These are phyloP conservation scores for Kokia cookei DNA, from an alignment of 441 rosid genomes.

Conservation along the genomic window DNA sequence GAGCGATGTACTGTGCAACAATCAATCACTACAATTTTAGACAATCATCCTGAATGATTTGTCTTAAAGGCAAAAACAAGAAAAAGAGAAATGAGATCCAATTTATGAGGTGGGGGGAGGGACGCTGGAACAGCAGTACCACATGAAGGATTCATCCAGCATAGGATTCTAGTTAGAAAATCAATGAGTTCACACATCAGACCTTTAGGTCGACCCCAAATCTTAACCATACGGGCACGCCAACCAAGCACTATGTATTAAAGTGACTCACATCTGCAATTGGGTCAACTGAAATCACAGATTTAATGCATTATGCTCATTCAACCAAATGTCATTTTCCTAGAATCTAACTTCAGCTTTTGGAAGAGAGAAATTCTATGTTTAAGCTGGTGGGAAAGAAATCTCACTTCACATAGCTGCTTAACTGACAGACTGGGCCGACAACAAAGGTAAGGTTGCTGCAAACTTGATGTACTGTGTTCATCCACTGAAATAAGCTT, in stretches of 20 bases:
- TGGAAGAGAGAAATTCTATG: neutral
- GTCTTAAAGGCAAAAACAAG: neutral
- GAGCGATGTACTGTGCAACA: conserved; percentile 45
- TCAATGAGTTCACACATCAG: neutral
- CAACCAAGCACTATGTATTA: neutral
- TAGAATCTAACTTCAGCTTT: neutral
- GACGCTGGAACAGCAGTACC: neutral
- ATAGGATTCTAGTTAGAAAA: neutral
- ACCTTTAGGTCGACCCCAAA: neutral
- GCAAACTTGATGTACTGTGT: conserved; percentile 32
- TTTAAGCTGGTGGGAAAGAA: conserved; percentile 8
- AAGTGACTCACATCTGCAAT: neutral
- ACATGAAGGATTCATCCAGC: neutral
- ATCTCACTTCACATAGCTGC: conserved; percentile 56
- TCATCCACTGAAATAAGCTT: conserved; percentile 41
- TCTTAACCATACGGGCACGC: neutral
- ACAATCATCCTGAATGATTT: neutral
- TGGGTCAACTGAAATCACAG: neutral
- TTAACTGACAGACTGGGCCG: conserved; percentile 40
- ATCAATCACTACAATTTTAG: conserved; percentile 2
- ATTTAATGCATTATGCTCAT: neutral
- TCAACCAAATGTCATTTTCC: neutral
- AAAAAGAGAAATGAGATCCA: neutral
- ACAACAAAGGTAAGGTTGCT: conserved; percentile 52
- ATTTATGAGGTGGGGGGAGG: neutral